These are phyloP conservation scores for Acephala macrosclerotiorum DNA, from an alignment of 2,329 filamentous ascomycete species.

Conservation along the genomic window DNA sequence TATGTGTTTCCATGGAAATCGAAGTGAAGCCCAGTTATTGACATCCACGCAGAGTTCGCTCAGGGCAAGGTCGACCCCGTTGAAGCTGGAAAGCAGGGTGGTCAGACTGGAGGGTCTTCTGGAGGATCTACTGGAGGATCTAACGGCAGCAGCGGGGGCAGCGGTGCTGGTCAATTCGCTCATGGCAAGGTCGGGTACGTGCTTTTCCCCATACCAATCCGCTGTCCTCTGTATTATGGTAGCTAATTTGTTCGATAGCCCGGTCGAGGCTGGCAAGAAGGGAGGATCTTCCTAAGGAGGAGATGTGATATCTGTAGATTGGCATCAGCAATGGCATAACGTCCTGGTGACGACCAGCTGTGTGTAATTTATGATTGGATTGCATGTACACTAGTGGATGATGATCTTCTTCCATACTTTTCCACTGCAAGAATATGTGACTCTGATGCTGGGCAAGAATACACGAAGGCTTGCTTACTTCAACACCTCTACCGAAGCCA, in stretches of 20 bases:
- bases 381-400: not conserved
- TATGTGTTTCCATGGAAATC: conserved; percentile 9
- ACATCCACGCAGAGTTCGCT: conserved; percentile 44
- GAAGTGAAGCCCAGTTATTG: not conserved
- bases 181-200: conserved; percentile 9
- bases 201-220: too few species aligned
- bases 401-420: not conserved
- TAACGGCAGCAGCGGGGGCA: conserved; percentile 12
- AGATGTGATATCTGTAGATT: not conserved
- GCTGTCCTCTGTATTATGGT: too few species aligned
- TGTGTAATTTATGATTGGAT: not conserved
- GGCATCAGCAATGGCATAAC: not conserved
- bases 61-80: conserved; percentile 50
- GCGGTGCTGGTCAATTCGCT: conserved; percentile 12
- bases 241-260: not conserved
- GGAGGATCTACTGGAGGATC: conserved; percentile 2
- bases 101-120: conserved; percentile 32
- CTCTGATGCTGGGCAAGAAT: not conserved
- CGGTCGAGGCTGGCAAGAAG: conserved; percentile 8
- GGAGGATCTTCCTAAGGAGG: not conserved
- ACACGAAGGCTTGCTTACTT: not conserved
- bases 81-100: conserved; percentile 50
- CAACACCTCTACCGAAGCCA: too few species aligned
- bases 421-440: not conserved
- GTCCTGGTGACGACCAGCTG: not conserved